Conservation (phyloP, 2,329 filamentous ascomycete species). For the Pestalotiopsis sp. region DNA sequence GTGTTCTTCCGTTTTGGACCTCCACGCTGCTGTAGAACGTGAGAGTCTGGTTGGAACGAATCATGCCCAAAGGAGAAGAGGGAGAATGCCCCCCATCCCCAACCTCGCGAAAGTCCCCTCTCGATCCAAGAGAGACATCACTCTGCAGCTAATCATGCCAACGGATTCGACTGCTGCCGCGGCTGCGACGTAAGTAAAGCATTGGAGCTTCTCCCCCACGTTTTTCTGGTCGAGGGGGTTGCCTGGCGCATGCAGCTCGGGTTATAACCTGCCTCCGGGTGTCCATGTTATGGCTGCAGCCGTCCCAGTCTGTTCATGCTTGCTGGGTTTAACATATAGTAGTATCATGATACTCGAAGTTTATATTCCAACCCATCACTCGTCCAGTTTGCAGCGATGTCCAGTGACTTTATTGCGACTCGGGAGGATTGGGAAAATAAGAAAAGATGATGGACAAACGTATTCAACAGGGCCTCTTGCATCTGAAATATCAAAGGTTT, state of each 20-base stretch:
- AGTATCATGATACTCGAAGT: not conserved
- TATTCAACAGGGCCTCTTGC: no score
- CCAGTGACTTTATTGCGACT: no score
- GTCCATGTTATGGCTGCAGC: not conserved
- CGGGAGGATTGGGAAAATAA: no score
- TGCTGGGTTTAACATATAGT: not conserved
- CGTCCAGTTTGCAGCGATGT: not conserved
- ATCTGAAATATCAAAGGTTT: no score
- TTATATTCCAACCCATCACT: not conserved
- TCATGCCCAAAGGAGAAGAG: not conserved
- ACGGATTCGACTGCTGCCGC: not conserved
- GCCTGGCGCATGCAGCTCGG: conserved; percentile 6
- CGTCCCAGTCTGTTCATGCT: not conserved
- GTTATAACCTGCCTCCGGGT: conserved; percentile 4
- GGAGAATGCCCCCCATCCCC: not conserved
- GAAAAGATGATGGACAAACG: no score
- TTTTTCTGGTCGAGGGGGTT: conserved; percentile 10
- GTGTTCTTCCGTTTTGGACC: not conserved
- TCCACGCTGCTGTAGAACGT: conserved; percentile 4
- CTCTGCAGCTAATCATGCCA: conserved; percentile 19
- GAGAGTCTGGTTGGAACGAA: not conserved
- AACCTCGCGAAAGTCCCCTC: conserved; percentile 15
- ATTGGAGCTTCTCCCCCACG: conserved; percentile 24
- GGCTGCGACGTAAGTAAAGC: not conserved
- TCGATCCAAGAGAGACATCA: conserved; percentile 23